Percentiles rank a stretch among this genome's conserved stretches.
These are phyloP conservation scores for Collybia sp. DNA, from an alignment of 768 basidiomycete species.

Conservation along the genomic window DNA sequence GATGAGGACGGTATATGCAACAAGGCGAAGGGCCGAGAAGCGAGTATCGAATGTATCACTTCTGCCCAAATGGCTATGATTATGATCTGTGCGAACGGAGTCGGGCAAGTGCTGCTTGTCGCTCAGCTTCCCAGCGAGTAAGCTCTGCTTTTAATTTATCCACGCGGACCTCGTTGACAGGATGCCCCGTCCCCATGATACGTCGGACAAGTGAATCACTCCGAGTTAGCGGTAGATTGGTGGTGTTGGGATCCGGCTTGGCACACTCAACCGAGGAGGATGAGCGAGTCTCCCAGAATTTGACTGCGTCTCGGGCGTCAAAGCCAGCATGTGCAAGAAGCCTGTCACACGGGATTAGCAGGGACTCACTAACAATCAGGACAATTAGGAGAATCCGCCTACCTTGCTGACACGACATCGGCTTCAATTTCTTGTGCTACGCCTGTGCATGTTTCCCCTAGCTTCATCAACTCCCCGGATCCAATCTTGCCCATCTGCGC, in stretches of 20 bases:
- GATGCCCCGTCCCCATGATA: constrained; percentile 61
- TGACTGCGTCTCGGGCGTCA: constrained; percentile 76
- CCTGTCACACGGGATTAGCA: constrained; percentile 29
- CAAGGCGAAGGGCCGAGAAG: too few relatives aligned
- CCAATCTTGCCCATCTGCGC: constrained; percentile 76
- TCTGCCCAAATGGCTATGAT: background rate
- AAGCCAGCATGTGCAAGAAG: constrained; percentile 92
- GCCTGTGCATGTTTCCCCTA: constrained; percentile 74
- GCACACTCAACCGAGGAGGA: constrained; percentile 41
- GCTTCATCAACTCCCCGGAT: constrained; percentile 66
- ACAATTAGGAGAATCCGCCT: constrained; percentile 2
- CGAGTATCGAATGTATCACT: background rate
- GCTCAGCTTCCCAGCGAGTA: constrained; percentile 60
- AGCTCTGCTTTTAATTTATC: constrained; percentile 63
- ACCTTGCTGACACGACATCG: constrained; percentile 85
- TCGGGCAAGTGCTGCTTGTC: constrained; percentile 21
- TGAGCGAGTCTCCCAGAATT: constrained; percentile 74
- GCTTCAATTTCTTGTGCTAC: constrained; percentile 89
- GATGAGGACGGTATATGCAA: too few relatives aligned
- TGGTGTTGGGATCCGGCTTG: constrained; percentile 16
- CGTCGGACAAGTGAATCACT: constrained; percentile 27
- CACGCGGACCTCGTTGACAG: constrained; percentile 61
- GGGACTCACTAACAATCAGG: constrained; percentile 4
- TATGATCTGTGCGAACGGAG: background rate
- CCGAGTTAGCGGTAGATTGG: constrained; percentile 13